These are phyloP conservation scores for Sophora flavescens DNA, from an alignment of 306 rosid genomes.

Conservation along the genomic window DNA sequence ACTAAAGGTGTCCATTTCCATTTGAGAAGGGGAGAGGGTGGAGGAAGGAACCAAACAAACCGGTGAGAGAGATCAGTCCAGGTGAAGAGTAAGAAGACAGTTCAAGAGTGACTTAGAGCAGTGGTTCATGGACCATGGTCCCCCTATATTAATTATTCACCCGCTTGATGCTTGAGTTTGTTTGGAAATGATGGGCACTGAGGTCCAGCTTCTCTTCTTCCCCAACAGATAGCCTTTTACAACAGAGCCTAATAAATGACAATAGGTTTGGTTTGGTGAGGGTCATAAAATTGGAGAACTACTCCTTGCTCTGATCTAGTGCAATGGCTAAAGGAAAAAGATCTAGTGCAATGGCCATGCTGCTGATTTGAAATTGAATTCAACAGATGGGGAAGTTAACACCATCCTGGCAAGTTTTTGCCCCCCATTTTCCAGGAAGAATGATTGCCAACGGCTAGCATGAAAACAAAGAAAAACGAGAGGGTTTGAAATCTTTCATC, in stretches of 20 bases:
- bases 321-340: not conserved
- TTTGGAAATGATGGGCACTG: not conserved
- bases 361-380: too few relatives aligned
- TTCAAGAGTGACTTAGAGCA: not conserved
- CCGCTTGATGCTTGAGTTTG: not conserved
- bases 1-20: not conserved
- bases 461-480: too few relatives aligned
- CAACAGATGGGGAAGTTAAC: not conserved
- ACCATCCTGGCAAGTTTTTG: too few relatives aligned
- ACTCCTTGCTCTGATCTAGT: not conserved
- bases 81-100: not conserved
- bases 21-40: not conserved
- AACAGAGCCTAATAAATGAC: not conserved
- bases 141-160: not conserved
- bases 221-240: not conserved
- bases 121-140: conserved; percentile 21
- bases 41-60: too few relatives aligned
- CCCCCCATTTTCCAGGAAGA: too few relatives aligned
- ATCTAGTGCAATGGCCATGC: not conserved
- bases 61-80: not conserved
- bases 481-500: not conserved
- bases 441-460: too few relatives aligned
- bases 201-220: not conserved
- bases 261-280: not conserved
- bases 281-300: not conserved